Conservation (phyloP, 148 eudicot genomes). For the Polygonum aviculare region DNA sequence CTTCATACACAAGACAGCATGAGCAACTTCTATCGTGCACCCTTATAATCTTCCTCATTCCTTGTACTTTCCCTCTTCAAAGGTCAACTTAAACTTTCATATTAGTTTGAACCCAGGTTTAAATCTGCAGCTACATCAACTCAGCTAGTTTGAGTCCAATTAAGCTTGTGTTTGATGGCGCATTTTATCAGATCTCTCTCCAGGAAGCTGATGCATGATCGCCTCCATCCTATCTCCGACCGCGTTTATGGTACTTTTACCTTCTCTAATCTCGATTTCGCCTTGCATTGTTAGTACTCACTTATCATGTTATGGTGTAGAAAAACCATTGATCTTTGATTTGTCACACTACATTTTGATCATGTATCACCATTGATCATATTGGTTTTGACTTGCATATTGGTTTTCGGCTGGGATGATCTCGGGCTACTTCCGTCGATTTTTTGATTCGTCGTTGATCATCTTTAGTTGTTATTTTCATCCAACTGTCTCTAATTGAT, state of each 20-base stretch:
- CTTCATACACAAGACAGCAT: background rate
- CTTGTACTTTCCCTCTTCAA: background rate
- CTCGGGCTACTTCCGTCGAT: too few relatives aligned
- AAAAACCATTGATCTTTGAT: too few relatives aligned
- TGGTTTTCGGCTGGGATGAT: too few relatives aligned
- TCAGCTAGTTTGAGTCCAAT: background rate
- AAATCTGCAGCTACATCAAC: background rate
- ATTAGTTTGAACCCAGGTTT: background rate
- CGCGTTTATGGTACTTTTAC: background rate
- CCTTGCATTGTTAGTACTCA: too few relatives aligned
- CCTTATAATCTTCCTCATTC: background rate
- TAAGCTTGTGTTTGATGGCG: background rate
- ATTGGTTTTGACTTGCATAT: too few relatives aligned
- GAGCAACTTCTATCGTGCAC: background rate
- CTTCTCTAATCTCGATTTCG: too few relatives aligned
- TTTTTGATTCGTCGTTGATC: too few relatives aligned
- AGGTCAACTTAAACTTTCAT: background rate
- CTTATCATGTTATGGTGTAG: too few relatives aligned
- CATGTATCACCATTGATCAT: too few relatives aligned
- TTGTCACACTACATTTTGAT: too few relatives aligned
- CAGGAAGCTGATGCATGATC: conserved; percentile 3
- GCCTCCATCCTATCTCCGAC: conserved; percentile 4
- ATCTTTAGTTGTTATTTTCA: too few relatives aligned
- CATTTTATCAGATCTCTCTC: conserved; percentile 9
- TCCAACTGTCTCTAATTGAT: too few relatives aligned